Percentiles rank a stretch among this genome's conserved stretches.
These are phyloP conservation scores for Aphanomyces cochlioides DNA, from an alignment of 352 stramenopile genomes.

Conservation along the genomic window DNA sequence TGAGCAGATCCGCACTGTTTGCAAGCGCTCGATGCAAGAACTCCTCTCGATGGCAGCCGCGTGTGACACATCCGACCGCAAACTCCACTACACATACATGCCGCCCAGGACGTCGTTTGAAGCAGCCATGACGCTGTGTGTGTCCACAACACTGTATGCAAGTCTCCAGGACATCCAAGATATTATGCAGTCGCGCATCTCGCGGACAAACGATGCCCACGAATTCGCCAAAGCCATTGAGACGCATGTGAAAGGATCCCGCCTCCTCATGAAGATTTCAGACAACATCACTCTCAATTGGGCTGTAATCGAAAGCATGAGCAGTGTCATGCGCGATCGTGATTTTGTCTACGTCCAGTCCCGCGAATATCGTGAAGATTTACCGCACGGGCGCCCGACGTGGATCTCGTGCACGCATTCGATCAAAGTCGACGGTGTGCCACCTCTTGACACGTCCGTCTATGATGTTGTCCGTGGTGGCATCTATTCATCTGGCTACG, in stretches of 20 bases:
- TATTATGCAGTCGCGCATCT: conserved; percentile 24
- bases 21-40: conserved; percentile 17
- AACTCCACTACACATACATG: conserved; percentile 16
- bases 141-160: conserved; percentile 12
- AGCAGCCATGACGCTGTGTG: conserved; percentile 22
- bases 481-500: conserved; percentile 25
- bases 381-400: background rate
- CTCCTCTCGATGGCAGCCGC: conserved; percentile 21
- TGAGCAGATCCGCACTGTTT: conserved; percentile 1
- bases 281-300: conserved; percentile 23
- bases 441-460: conserved; percentile 19
- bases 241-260: conserved; percentile 24
- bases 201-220: conserved; percentile 9
- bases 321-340: conserved; percentile 21
- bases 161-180: conserved; percentile 25
- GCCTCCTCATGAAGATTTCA: conserved; percentile 16
- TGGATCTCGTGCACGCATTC: conserved; percentile 28
- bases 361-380: background rate
- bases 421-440: conserved; percentile 18
- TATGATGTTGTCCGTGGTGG: conserved; percentile 25
- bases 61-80: background rate
- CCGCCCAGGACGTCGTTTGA: conserved; percentile 11
- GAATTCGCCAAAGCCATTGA: conserved; percentile 24
- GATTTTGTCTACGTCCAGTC: conserved; percentile 29
- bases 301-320: conserved; percentile 27